Evolutionary conservation across 148 eudicot species (phyloP), one percentile per base, ranked within the genome.

Genomic region (Rhododendron kiyosumense): DNA sequence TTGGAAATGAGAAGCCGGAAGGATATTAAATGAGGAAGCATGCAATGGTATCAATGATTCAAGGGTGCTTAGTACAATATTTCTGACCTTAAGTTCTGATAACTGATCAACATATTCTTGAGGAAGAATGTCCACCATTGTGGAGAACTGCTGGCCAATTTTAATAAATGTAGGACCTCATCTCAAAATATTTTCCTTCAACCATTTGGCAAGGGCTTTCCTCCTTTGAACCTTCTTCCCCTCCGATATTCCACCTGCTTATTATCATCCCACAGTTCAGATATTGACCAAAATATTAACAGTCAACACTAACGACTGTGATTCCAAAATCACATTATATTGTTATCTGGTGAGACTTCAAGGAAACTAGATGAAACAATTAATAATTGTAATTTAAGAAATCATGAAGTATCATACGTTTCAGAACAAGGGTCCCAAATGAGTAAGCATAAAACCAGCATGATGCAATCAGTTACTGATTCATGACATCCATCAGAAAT

Each of bases 71-170:
- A 79, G 17, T 4, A 83, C 69, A 84, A 32, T 45, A 87, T 87
- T 15, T 87, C 85, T 80, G 63, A 97, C 99, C 98, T 97, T 98
- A 90, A 97, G 98, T 92, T 97, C 99, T 69, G 99, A 95, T 82
- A 97, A 92, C 83, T 97, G 98, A 91, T 97, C 99, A 83, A 97
- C 98, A 87, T 95, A 97, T 88, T 97, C 99, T 88, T 97, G 98
- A 85, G 96, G 92, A 89, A 97, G 99, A 92, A 97, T 97, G 89
- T 97, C 99, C 51, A 97, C 99, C 84, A 98, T 94, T 75, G 99
- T 97, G 43, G 99, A 97, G 91, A 97, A 97, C 87, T 97, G 99
- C 90, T 97, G 99, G 48, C 99, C 99, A 57, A 97, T 93, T 90
- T 97, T 97, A 48, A 97, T 97, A 86, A 97, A 97, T 77, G 99